phyloP scores from a whole-genome alignment of 306 rosid species.

The Lathyrus oleraceus region DNA sequence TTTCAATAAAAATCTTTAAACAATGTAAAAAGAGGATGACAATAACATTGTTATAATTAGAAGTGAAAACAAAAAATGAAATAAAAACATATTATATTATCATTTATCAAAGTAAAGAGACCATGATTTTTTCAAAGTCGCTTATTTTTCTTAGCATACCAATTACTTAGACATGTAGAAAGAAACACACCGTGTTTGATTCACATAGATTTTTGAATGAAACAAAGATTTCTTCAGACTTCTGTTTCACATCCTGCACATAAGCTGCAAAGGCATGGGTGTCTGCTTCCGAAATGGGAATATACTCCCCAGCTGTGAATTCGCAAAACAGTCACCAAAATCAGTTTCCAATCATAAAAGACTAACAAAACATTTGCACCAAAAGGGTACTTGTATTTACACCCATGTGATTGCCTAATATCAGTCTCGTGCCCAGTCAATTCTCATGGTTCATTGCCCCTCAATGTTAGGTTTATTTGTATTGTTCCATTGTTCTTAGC shows the following conservation, averaged over 20 bases:
- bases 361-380: neutral
- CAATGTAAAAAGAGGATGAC: neutral
- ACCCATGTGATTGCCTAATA: neutral
- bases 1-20: neutral
- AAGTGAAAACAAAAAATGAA: neutral
- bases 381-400: neutral
- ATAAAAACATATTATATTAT: neutral
- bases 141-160: constrained; percentile 1
- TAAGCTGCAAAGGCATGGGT: constrained; percentile 54
- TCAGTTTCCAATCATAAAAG: constrained; percentile 13
- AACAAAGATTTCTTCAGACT: constrained; percentile 61
- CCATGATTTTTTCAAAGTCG: neutral
- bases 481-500: neutral
- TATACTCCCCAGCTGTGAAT: constrained; percentile 64
- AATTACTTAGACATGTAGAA: neutral
- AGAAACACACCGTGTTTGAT: constrained; percentile 48
- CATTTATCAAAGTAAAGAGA: neutral
- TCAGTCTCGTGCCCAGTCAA: neutral
- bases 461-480: neutral
- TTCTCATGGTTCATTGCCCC: neutral
- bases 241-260: constrained; percentile 58
- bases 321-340: constrained; percentile 28
- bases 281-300: constrained; percentile 63
- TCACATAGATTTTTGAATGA: constrained; percentile 65
- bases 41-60: neutral